Conservation (phyloP, 2,329 filamentous ascomycete species). For the Apiospora malaysiana region DNA sequence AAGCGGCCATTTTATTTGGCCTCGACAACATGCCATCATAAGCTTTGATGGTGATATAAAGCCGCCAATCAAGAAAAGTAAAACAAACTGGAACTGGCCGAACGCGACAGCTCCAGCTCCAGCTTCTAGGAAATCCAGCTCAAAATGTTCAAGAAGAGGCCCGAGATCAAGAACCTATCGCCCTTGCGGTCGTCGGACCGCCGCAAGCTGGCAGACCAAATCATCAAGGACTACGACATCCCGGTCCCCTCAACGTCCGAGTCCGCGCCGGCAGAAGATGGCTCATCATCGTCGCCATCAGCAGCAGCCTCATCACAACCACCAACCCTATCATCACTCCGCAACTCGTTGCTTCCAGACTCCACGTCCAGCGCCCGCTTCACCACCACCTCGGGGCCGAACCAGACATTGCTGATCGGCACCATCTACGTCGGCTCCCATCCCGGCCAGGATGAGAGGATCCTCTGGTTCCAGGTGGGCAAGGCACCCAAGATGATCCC, state of each 20-base stretch:
- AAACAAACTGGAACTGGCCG: not conserved
- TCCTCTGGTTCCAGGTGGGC: slow-evolving; percentile 66
- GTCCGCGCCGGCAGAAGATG: slow-evolving; percentile 35
- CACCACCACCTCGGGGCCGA: slow-evolving; percentile 67
- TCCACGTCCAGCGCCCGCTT: slow-evolving; percentile 68
- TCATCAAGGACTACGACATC: slow-evolving; percentile 66
- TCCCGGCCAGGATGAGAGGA: slow-evolving; percentile 58
- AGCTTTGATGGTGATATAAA: not conserved
- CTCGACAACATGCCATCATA: no score
- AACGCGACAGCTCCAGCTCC: no score
- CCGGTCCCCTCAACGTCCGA: slow-evolving; percentile 22
- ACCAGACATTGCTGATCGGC: slow-evolving; percentile 65
- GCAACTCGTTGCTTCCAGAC: slow-evolving; percentile 67
- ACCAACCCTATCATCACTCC: slow-evolving; percentile 29
- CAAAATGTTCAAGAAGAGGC: slow-evolving; percentile 69
- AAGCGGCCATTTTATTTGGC: not conserved
- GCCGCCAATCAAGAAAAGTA: not conserved
- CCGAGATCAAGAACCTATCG: slow-evolving; percentile 70
- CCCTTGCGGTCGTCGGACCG: slow-evolving; percentile 72
- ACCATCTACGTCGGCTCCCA: slow-evolving; percentile 69
- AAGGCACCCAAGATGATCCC: slow-evolving; percentile 59
- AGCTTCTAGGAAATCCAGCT: not conserved
- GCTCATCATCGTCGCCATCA: slow-evolving; percentile 24
- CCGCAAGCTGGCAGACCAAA: slow-evolving; percentile 69
- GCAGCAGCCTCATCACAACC: not conserved